A percentile compares a stretch with the other conserved stretches of the same genome.
phyloP scores from a whole-genome alignment of 1,284 basidiomycete species.

The Vanrija sp. region DNA sequence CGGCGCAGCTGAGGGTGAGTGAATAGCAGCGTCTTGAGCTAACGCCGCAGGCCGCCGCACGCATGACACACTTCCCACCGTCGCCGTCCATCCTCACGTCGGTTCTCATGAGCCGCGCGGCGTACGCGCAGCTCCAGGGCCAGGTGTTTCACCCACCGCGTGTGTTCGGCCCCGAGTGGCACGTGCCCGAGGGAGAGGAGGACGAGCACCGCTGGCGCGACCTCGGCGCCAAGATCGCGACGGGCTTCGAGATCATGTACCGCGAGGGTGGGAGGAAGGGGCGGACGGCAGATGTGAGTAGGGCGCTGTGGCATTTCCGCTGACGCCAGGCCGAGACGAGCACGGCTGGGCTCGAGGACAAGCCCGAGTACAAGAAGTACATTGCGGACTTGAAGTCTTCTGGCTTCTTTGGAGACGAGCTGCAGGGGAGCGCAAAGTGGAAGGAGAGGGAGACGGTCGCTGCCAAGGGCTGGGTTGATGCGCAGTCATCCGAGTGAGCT shows the following conservation, averaged over 20 bases:
- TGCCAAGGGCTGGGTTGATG: slow-evolving; percentile 61
- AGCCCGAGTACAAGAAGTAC: slow-evolving; percentile 52
- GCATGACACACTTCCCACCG: slow-evolving; percentile 83
- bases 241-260: slow-evolving; percentile 92
- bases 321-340: slow-evolving; percentile 3
- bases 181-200: slow-evolving; percentile 51
- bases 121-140: slow-evolving; percentile 85
- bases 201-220: slow-evolving; percentile 68
- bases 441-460: slow-evolving; percentile 67
- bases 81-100: slow-evolving; percentile 58
- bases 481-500: slow-evolving; percentile 62
- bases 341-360: slow-evolving; percentile 4
- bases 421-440: slow-evolving; percentile 73
- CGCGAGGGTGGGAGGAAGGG: slow-evolving; percentile 64
- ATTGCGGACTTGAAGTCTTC: slow-evolving; percentile 60
- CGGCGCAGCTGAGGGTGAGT: slow-evolving; percentile 75
- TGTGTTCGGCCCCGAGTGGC: slow-evolving; percentile 64
- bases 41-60: slow-evolving; percentile 64
- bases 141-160: slow-evolving; percentile 91
- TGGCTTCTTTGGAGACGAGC: slow-evolving; percentile 71
- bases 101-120: slow-evolving; percentile 75
- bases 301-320: neutral
- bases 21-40: neutral
- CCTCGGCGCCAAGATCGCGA: slow-evolving; percentile 86
- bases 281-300: slow-evolving; percentile 51